Conservation (phyloP, 2,329 filamentous ascomycete genomes). For the Trichoderma lentiforme region DNA sequence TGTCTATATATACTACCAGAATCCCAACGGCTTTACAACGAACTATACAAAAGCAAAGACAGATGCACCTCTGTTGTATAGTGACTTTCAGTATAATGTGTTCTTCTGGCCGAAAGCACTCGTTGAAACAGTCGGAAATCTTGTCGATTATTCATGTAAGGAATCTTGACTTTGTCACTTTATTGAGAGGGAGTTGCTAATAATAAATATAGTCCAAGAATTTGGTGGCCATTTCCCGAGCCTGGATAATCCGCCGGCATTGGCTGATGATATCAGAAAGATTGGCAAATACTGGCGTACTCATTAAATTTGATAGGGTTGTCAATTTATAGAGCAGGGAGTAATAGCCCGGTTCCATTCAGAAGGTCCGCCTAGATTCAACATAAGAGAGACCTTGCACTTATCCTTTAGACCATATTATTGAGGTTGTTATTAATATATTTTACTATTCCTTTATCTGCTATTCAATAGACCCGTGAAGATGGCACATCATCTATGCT, state of each 20-base stretch:
- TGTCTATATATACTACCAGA: neutral
- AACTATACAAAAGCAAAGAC: neutral
- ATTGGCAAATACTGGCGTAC: neutral
- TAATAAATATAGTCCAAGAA: neutral
- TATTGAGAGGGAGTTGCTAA: neutral
- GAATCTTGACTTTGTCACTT: neutral
- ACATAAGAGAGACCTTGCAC: too few species aligned
- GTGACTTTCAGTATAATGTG: neutral
- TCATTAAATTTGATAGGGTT: neutral
- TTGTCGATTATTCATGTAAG: neutral
- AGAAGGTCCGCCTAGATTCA: neutral
- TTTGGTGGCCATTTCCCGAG: neutral
- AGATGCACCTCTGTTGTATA: neutral
- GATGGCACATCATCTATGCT: neutral
- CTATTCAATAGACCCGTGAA: rapidly evolving
- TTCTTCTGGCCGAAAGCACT: neutral
- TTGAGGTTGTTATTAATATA: too few species aligned
- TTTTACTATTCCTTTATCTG: neutral
- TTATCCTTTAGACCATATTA: too few species aligned
- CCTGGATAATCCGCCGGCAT: neutral
- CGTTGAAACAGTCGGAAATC: neutral
- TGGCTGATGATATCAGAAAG: neutral
- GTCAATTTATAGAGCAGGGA: neutral
- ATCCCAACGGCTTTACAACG: neutral
- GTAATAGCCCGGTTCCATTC: rapidly evolving